Conservation (phyloP, 2,329 filamentous ascomycete species). For the Colletotrichum truncatum region DNA sequence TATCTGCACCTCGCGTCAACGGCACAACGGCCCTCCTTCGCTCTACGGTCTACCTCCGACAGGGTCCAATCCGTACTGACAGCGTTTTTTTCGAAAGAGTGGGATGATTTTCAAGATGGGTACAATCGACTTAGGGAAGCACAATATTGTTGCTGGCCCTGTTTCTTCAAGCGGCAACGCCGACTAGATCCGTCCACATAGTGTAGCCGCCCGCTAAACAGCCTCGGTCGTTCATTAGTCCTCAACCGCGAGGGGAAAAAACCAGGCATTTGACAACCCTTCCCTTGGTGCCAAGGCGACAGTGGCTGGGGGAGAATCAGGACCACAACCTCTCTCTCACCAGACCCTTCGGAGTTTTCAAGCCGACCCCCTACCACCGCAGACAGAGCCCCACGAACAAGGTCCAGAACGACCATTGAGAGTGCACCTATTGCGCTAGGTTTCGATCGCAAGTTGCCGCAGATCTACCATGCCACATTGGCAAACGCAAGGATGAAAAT, state of each 20-base stretch:
- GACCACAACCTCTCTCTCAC: conserved; percentile 26
- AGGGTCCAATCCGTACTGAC: conserved; percentile 7
- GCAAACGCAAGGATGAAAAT: conserved; percentile 30
- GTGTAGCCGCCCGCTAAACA: conserved; percentile 5
- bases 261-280: conserved; percentile 8
- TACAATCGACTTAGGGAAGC: background rate
- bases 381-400: conserved; percentile 24
- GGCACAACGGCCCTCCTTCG: conserved; percentile 17
- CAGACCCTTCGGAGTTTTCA: conserved; percentile 31
- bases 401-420: conserved; percentile 12
- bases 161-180: conserved; percentile 21
- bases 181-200: conserved; percentile 10
- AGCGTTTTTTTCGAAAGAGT: conserved; percentile 13
- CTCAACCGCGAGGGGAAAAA: conserved; percentile 13
- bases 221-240: conserved; percentile 20
- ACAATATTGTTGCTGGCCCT: conserved; percentile 5
- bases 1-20: conserved; percentile 30
- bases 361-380: conserved; percentile 25
- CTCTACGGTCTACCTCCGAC: conserved; percentile 2
- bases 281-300: conserved; percentile 24
- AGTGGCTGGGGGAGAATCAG: conserved; percentile 22
- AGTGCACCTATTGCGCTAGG: conserved; percentile 12
- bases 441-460: conserved; percentile 29
- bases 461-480: conserved; percentile 29
- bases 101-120: conserved; percentile 7